A percentile compares a stretch with the other conserved stretches of the same genome.
These are phyloP conservation scores for Alternaria brassicae DNA, from an alignment of 2,329 filamentous ascomycete genomes.

Conservation along the genomic window DNA sequence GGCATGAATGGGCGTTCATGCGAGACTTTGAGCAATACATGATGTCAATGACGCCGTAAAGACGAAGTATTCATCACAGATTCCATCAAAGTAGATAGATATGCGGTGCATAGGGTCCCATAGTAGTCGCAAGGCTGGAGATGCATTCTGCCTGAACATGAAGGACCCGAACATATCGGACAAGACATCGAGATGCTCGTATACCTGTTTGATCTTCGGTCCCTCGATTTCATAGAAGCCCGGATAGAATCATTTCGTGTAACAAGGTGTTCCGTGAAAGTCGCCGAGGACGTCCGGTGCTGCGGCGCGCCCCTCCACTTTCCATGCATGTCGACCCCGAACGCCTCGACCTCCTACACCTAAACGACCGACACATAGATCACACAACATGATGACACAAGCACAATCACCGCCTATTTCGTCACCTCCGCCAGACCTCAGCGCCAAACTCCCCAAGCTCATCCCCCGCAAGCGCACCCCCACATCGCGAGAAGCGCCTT, in stretches of 20 bases:
- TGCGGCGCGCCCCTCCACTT: constrained; percentile 7
- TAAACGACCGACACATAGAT: not conserved
- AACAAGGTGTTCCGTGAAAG: not conserved
- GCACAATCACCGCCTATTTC: constrained; percentile 9
- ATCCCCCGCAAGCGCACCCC: constrained; percentile 43
- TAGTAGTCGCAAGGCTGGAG: not conserved
- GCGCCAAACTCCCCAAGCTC: constrained; percentile 46
- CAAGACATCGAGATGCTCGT: no score
- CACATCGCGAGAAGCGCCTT: constrained; percentile 27
- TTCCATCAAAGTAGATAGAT: no score
- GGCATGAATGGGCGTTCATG: not conserved
- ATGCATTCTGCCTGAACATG: not conserved
- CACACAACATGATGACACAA: constrained; percentile 24
- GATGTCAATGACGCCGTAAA: not conserved
- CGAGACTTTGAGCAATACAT: not conserved
- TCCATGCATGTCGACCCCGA: not conserved
- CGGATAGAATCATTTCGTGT: not conserved
- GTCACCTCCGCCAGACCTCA: constrained; percentile 32
- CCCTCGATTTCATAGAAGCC: not conserved
- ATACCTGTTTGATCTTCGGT: not conserved
- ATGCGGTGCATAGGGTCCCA: not conserved
- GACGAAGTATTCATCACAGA: no score
- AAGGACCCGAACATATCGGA: not conserved
- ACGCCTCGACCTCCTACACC: not conserved
- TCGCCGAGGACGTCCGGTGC: not conserved